Conservation (phyloP, 2,329 filamentous ascomycete species). For the Nothomitra cinnamomea region DNA sequence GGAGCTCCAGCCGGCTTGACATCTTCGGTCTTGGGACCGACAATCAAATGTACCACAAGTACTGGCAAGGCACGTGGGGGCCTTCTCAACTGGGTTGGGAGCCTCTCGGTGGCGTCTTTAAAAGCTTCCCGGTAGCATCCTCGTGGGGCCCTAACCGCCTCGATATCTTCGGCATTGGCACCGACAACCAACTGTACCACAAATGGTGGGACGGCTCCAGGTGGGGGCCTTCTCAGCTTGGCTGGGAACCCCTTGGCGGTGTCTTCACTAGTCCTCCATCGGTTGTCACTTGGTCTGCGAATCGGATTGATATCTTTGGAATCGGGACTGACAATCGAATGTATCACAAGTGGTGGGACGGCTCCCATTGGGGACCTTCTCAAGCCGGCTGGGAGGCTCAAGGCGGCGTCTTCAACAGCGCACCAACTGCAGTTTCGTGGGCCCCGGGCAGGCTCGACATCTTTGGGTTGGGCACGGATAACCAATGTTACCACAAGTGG, state of each 20-base stretch:
- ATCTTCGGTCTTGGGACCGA: too few species aligned
- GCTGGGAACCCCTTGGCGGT: too few species aligned
- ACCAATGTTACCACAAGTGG: conserved; percentile 8
- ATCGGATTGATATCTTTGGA: too few species aligned
- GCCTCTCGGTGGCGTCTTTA: conserved; percentile 8
- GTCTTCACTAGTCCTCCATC: too few species aligned
- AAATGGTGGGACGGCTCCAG: neutral
- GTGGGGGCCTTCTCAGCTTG: too few species aligned
- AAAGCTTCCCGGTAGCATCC: conserved; percentile 8
- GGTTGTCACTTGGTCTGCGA: too few species aligned
- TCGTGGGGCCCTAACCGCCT: conserved; percentile 10
- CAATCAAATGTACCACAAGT: neutral
- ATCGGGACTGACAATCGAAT: too few species aligned
- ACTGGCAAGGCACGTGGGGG: too few species aligned
- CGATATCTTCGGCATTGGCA: conserved; percentile 9
- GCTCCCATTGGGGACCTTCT: too few species aligned
- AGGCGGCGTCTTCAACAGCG: conserved; percentile 8
- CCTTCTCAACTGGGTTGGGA: too few species aligned
- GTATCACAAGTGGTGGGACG: too few species aligned
- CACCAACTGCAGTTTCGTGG: conserved; percentile 9
- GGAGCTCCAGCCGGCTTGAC: too few species aligned
- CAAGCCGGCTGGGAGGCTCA: neutral
- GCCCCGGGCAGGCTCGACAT: conserved; percentile 9
- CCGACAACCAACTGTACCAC: conserved; percentile 9
- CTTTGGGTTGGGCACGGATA: conserved; percentile 9